Evolutionary conservation across 2,329 filamentous ascomycete genomes (phyloP).

Genomic region (Scleromitrula shiraiana): DNA sequence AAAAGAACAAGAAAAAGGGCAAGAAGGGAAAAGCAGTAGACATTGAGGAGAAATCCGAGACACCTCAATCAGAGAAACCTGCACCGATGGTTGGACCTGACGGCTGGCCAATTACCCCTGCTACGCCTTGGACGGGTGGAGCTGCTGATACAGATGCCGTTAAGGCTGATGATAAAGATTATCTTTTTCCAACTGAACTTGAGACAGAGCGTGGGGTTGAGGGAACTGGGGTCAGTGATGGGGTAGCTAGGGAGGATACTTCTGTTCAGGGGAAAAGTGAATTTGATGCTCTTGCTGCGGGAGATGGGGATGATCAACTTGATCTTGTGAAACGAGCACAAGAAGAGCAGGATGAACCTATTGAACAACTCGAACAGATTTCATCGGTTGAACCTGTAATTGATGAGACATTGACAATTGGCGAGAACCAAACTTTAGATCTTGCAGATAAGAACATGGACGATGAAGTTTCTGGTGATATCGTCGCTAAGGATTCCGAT

Average conservation of each 20-base stretch:
- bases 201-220: constrained; percentile 13
- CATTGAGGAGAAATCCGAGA: neutral
- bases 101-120: constrained; percentile 18
- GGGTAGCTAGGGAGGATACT: constrained; percentile 1
- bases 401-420: too few species aligned
- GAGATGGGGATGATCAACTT: constrained; percentile 24
- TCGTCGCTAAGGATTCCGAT: constrained; percentile 6
- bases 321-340: constrained; percentile 22
- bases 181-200: constrained; percentile 12
- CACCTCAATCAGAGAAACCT: constrained; percentile 13
- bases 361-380: too few species aligned
- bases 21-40: neutral
- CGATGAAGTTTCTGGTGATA: neutral
- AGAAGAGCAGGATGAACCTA: too few species aligned
- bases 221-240: constrained; percentile 13
- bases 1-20: neutral
- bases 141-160: neutral
- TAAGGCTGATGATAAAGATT: constrained; percentile 1
- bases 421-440: too few species aligned
- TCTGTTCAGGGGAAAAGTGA: constrained; percentile 5
- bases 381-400: constrained; percentile 19
- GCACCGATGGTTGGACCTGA: constrained; percentile 17
- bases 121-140: constrained; percentile 13
- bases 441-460: neutral
- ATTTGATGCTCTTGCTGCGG: constrained; percentile 18